Base-by-base conservation (phyloP, 177 flowering plant species). In the Tripterygium wilfordii region DNA sequence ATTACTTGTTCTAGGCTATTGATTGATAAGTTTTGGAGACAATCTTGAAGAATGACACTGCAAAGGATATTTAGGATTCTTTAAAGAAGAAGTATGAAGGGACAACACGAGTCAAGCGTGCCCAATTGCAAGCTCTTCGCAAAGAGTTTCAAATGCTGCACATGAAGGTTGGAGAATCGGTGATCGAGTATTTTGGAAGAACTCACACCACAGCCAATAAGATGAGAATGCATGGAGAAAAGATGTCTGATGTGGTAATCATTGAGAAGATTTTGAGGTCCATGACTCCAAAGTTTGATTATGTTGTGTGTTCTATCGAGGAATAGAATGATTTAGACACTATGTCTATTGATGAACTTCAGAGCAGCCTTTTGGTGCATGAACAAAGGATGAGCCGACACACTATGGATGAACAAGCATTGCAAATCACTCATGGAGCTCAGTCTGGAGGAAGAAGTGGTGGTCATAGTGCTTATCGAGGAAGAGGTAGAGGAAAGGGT, bases 401-500 rank as follows among this genome's bases (percentile, higher is more conserved):
- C 18, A 10, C 8, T 6, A 18, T 3, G 18, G 19, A 38, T 16
- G 42, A 38, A 2, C 42, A 38, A 16, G 42, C 22, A 3, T 10
- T 38, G 2, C 15, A 15, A 10, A 21, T 38, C 21, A 3, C 7
- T 3, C 14, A 38, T 38, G 42, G 18, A 38, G 19, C 14, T 12
- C 7, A 30, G 8, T 6, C 33, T 6, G 18, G 41, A 8, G 23
- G 52, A 18, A 42, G 41, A 20, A 26, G 30, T 2, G 42, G 42
- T 3, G 42, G 10, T 7, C 3, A 4, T 15, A 15, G 14, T 15
- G n/a, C n/a, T n/a, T n/a, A n/a, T n/a, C 8, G 19, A 15, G 41
- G 41, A 13, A 36, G 42, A 48, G 42, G 40, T 2, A 8, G 40
- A 9, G 41, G 52, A 14, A 14, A 42, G 13, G 42, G 17, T 8